A percentile compares a stretch with the other conserved stretches of the same genome.
Conservation (phyloP, 2,329 filamentous ascomycete genomes). For the Pleurostoma richardsiae region DNA sequence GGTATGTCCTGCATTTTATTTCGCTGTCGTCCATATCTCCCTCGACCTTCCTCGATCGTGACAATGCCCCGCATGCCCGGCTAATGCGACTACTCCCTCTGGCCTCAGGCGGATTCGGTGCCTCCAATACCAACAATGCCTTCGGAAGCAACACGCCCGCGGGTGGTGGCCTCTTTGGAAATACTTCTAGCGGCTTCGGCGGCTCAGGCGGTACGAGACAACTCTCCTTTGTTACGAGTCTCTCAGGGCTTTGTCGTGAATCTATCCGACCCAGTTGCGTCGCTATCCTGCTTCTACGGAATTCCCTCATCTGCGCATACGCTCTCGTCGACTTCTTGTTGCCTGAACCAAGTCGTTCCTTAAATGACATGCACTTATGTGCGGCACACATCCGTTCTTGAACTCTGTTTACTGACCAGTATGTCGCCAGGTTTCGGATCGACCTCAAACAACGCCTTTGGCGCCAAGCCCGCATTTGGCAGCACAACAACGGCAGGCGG, state of each 20-base stretch:
- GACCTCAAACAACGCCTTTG: constrained; percentile 27
- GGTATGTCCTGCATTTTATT: constrained; percentile 40
- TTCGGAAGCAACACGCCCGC: constrained; percentile 28
- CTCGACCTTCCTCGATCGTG: constrained; percentile 5
- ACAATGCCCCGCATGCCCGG: constrained; percentile 5
- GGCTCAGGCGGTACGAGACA: constrained; percentile 18
- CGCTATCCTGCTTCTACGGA: too few species aligned
- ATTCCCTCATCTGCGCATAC: too few species aligned
- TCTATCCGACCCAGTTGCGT: not conserved
- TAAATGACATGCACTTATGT: too few species aligned
- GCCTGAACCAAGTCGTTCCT: too few species aligned
- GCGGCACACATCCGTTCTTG: too few species aligned
- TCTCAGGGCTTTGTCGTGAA: constrained; percentile 2
- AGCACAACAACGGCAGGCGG: constrained; percentile 30
- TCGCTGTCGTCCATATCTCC: constrained; percentile 7
- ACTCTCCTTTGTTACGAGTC: not conserved
- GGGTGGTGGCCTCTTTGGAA: constrained; percentile 34
- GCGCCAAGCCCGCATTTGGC: constrained; percentile 50
- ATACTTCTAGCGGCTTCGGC: constrained; percentile 39
- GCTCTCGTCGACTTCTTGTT: too few species aligned
- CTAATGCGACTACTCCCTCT: constrained; percentile 9
- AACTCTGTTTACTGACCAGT: too few species aligned
- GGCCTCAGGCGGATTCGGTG: constrained; percentile 23
- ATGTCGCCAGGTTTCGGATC: constrained; percentile 26
- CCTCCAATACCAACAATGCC: constrained; percentile 16